These are phyloP conservation scores for Lactuca sativa DNA, from an alignment of 129 eudicot species.

Conservation along the genomic window DNA sequence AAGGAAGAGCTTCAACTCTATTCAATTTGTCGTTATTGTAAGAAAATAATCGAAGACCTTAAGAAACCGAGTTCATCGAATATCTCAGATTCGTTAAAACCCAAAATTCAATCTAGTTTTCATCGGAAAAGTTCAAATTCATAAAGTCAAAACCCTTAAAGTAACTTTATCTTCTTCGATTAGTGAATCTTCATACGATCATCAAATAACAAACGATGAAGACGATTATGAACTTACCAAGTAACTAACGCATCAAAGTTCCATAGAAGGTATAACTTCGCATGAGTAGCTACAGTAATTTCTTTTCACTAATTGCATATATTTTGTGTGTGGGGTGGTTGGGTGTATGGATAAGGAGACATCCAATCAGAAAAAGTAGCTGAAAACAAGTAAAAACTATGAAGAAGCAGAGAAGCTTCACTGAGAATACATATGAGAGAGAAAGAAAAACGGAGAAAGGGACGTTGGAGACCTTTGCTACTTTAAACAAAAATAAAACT, in stretches of 20 bases:
- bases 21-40: not conserved
- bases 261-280: slow-evolving; percentile 1
- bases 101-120: slow-evolving; percentile 5
- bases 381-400: slow-evolving; percentile 6
- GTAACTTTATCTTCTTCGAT: slow-evolving; percentile 7
- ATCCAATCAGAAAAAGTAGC: slow-evolving; percentile 14
- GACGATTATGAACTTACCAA: slow-evolving; percentile 23
- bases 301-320: not conserved
- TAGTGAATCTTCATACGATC: not conserved
- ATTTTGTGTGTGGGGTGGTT: not conserved
- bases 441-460: slow-evolving; percentile 7
- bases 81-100: not conserved
- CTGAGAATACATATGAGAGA: not conserved
- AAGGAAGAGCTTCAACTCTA: not conserved
- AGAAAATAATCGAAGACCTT: not conserved
- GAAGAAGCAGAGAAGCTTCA: slow-evolving; percentile 12
- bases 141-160: slow-evolving; percentile 6
- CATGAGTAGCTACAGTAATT: not conserved
- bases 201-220: slow-evolving; percentile 1
- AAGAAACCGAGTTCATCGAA: slow-evolving; percentile 1
- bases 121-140: slow-evolving; percentile 11
- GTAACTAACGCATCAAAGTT: slow-evolving; percentile 19
- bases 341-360: slow-evolving; percentile 9
- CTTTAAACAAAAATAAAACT: not conserved
- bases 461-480: slow-evolving; percentile 21